Evolutionary conservation across 2,329 filamentous ascomycete genomes (phyloP), one percentile per base, ranked within the genome.

Genomic region (Neoarthrinium moseri): DNA sequence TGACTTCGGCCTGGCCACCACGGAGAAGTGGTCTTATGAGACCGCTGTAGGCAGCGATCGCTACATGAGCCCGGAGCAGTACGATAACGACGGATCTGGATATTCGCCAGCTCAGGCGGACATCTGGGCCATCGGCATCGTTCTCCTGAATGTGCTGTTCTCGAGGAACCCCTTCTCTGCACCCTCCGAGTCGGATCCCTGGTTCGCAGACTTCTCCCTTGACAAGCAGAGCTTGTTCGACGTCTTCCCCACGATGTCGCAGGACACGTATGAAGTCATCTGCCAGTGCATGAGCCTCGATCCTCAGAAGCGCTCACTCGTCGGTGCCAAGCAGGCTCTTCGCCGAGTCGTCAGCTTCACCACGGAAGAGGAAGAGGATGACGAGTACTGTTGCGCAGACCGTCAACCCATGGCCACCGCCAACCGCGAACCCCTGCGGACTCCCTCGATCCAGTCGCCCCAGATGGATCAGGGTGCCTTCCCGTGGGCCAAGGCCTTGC

Each of bases 31-130:
- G 91, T 95, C 89, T 20, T 87, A 87, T 59, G 94, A 99, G 74
- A 86, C 87, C 52, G 94, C 89, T 51, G 94, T 99, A 37, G 94
- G 94, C 55, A 97, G 94, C 65, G 94, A 99, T 65, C 90, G 94
- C 46, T 99, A 99, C 73, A 99, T 99, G 94, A 91, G 94, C 46
- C 94, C 94, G 5, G 94, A 99, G 70, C 94, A 99, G 69, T 97
- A 94, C 60, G 92, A 97, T 65, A 91, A 91, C 43, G 83, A 85
- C 56, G 86, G 85, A 51, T 83, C 81, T 52, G 94, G 94, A 49
- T 99, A 99, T 71, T 92, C 90, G 46, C 91, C 94, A 37, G 89
- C 89, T 36, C 84, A 94, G 70, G 94, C 94, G 42, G 94, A 99
- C 66, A 84, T 96, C 57, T 99, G 94, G 94, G 91, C 94, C 47